Evolutionary conservation across 805 yeast species (phyloP).

Genomic region (Pichia thaimueangensis): DNA sequence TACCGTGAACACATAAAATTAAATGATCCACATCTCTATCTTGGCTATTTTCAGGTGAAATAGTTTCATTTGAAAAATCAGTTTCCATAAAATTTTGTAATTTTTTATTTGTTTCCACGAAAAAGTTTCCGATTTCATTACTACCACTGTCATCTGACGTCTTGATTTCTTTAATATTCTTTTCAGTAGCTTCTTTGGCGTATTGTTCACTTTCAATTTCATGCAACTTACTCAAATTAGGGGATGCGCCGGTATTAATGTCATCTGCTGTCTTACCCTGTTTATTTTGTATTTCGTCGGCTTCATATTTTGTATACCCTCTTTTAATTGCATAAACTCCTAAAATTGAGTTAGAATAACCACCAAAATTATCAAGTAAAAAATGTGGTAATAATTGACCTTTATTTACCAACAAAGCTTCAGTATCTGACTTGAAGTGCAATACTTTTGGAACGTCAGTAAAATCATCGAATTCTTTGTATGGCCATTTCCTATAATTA

Average conservation of each 20-base stretch:
- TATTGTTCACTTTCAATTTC: conserved; percentile 1
- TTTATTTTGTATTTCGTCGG: conserved; percentile 10
- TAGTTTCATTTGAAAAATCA: conserved; percentile 43
- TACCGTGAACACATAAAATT: conserved; percentile 88
- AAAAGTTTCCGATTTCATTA: neutral
- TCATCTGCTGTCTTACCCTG: neutral
- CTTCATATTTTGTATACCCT: conserved; percentile 32
- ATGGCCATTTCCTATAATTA: conserved; percentile 23
- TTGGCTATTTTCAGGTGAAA: conserved; percentile 32
- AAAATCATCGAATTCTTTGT: conserved; percentile 19
- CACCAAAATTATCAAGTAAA: conserved; percentile 22
- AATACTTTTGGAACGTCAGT: conserved; percentile 23
- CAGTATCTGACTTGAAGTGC: conserved; percentile 21
- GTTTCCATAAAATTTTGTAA: conserved; percentile 44
- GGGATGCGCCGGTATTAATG: neutral
- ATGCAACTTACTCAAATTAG: neutral
- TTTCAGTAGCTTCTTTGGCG: neutral
- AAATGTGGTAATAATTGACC: conserved; percentile 24
- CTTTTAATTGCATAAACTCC: conserved; percentile 46
- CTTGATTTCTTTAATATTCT: neutral
- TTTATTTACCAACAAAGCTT: conserved; percentile 23
- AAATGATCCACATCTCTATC: conserved; percentile 46
- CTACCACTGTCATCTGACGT: neutral
- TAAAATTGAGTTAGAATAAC: conserved; percentile 27
- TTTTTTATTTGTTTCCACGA: conserved; percentile 23